Evolutionary conservation across 257 asterid species (phyloP).

Genomic region (Penstemon eatonii): DNA sequence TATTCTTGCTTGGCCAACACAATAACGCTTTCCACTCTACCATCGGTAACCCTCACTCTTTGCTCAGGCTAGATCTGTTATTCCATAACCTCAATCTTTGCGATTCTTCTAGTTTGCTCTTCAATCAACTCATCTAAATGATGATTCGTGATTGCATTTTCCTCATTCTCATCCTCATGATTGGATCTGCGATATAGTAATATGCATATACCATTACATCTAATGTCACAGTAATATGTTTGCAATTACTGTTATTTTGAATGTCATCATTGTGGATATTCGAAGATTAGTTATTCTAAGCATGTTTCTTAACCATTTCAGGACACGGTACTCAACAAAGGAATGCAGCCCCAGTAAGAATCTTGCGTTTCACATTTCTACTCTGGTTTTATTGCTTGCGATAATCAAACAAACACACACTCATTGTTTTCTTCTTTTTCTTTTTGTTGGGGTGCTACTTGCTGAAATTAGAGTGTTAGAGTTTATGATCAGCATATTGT

Average conservation of each 20-base stretch:
- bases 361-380: conserved; percentile 15
- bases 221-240: too few species aligned
- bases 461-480: conserved; percentile 42
- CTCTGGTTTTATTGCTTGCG: not conserved
- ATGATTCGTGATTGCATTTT: not conserved
- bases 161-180: not conserved
- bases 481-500: conserved; percentile 41
- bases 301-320: conserved; percentile 37
- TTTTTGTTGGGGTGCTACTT: conserved; percentile 25
- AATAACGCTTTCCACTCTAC: conserved; percentile 67
- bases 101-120: conserved; percentile 22
- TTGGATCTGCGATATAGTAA: not conserved
- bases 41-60: conserved; percentile 39
- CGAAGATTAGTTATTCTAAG: not conserved
- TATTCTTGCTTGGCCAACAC: conserved; percentile 84
- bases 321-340: conserved; percentile 60
- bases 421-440: conserved; percentile 17
- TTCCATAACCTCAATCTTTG: conserved; percentile 18
- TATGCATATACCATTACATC: too few species aligned
- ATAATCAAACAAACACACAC: conserved; percentile 10
- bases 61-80: conserved; percentile 33
- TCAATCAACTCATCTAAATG: conserved; percentile 1
- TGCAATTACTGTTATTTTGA: too few species aligned
- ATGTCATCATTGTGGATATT: too few species aligned
- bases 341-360: conserved; percentile 65